Evolutionary conservation across 805 yeast genomes (phyloP).

Genomic region (Lachancea lanzarotensis): DNA sequence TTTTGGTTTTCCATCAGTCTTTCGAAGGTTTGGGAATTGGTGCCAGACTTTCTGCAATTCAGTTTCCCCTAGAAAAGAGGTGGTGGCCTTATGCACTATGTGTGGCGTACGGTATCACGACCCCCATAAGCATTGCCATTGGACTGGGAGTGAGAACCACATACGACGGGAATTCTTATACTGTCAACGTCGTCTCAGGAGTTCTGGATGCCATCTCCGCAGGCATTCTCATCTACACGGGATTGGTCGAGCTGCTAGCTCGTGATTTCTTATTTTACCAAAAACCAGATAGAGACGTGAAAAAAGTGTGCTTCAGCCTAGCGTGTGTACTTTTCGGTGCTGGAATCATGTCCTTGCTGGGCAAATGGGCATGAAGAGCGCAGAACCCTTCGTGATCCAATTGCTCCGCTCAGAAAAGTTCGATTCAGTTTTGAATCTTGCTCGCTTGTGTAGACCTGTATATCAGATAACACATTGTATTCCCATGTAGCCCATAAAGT

Average conservation of each 20-base stretch:
- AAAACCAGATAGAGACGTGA: constrained; percentile 34
- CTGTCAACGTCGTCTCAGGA: constrained; percentile 53
- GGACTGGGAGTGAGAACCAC: constrained; percentile 63
- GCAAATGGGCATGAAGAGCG: constrained; percentile 56
- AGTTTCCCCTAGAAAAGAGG: constrained; percentile 42
- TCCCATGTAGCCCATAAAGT: no score
- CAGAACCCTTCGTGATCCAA: no score
- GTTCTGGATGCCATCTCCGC: constrained; percentile 64
- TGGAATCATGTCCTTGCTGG: constrained; percentile 66
- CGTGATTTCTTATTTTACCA: constrained; percentile 56
- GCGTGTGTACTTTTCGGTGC: constrained; percentile 37
- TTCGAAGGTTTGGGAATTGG: constrained; percentile 80
- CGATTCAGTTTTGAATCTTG: no score
- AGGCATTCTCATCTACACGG: constrained; percentile 66
- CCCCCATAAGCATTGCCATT: constrained; percentile 67
- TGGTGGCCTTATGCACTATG: constrained; percentile 42
- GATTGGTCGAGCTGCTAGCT: constrained; percentile 69
- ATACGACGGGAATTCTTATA: constrained; percentile 49
- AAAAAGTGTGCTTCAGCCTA: constrained; percentile 37
- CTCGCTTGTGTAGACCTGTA: no score
- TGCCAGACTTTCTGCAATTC: constrained; percentile 53
- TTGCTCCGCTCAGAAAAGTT: no score
- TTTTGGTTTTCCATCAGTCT: constrained; percentile 64
- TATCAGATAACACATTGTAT: no score
- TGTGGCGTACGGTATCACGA: constrained; percentile 48